Conservation (phyloP, 495 filamentous ascomycete species). For the Aspergillus bertholletiae region DNA sequence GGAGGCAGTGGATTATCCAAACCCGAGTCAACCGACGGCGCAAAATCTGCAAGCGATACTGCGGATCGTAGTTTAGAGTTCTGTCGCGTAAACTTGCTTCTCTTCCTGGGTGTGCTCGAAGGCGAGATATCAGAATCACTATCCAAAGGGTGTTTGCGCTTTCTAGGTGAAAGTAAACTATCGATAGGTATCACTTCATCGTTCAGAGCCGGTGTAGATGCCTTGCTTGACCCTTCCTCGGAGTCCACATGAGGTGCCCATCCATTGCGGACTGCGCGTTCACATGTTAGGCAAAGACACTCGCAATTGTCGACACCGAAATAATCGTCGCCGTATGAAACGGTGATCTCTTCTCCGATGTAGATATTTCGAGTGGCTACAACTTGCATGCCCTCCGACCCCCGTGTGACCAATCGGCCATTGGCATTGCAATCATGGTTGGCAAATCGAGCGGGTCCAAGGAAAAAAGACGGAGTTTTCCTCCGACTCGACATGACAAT, state of each 20-base stretch:
- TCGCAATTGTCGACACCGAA: constrained; percentile 95
- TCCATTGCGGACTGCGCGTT: constrained; percentile 70
- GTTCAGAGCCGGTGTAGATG: constrained; percentile 32
- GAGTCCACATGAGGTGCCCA: constrained; percentile 59
- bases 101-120: constrained; percentile 33
- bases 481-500: constrained; percentile 91
- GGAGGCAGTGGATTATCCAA: constrained; percentile 5
- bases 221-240: constrained; percentile 26
- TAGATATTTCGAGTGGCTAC: constrained; percentile 75
- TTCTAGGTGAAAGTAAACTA: constrained; percentile 22
- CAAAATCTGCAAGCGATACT: constrained; percentile 30
- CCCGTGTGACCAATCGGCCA: constrained; percentile 75
- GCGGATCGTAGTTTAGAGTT: constrained; percentile 40
- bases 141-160: constrained; percentile 40
- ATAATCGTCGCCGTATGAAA: constrained; percentile 92
- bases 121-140: constrained; percentile 33
- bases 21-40: constrained; percentile 13
- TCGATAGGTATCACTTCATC: constrained; percentile 23
- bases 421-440: constrained; percentile 98
- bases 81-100: constrained; percentile 35
- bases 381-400: constrained; percentile 83
- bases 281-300: constrained; percentile 87
- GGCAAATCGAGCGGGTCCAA: constrained; percentile 92
- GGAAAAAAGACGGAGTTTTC: constrained; percentile 81
- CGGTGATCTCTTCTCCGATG: constrained; percentile 90